phyloP scores from a whole-genome alignment of 805 yeast species.

The Trichomonascus vanleenenianus region DNA sequence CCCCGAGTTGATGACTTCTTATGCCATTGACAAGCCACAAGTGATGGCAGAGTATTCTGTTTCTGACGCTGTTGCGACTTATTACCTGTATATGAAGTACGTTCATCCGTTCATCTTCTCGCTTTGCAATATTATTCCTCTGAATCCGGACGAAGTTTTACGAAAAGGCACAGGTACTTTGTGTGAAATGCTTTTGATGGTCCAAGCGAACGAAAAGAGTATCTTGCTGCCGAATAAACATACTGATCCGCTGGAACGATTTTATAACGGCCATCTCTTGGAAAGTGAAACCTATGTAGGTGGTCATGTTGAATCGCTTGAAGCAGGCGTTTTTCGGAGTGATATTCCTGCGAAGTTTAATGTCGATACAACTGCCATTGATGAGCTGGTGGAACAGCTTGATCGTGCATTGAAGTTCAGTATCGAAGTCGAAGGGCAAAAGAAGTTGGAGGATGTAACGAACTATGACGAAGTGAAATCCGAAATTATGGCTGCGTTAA shows the following conservation, averaged over 20 bases:
- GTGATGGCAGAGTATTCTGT: slow-evolving; percentile 92
- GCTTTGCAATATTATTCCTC: slow-evolving; percentile 87
- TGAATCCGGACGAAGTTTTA: slow-evolving; percentile 92
- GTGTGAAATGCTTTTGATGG: slow-evolving; percentile 97
- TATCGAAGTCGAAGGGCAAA: slow-evolving; percentile 71
- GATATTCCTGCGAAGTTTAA: slow-evolving; percentile 72
- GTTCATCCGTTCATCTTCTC: slow-evolving; percentile 97
- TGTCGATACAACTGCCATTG: slow-evolving; percentile 75
- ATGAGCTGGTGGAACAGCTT: slow-evolving; percentile 65
- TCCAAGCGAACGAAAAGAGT: slow-evolving; percentile 71
- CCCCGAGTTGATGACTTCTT: slow-evolving; percentile 97
- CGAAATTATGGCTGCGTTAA: slow-evolving; percentile 45
- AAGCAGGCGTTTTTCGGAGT: slow-evolving; percentile 95
- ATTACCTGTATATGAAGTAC: slow-evolving; percentile 89
- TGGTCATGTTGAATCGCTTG: slow-evolving; percentile 95
- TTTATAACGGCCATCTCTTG: slow-evolving; percentile 86
- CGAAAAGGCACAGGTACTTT: slow-evolving; percentile 98
- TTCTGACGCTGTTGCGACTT: slow-evolving; percentile 98
- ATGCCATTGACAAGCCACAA: slow-evolving; percentile 92
- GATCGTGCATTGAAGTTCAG: slow-evolving; percentile 74
- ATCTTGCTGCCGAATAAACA: slow-evolving; percentile 91
- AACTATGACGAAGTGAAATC: slow-evolving; percentile 71
- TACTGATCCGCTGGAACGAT: slow-evolving; percentile 87
- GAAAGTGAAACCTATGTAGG: slow-evolving; percentile 98
- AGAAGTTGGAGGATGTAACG: slow-evolving; percentile 64